These are phyloP conservation scores for Elsinoe perseae DNA, from an alignment of 2,329 filamentous ascomycete species.

Conservation along the genomic window DNA sequence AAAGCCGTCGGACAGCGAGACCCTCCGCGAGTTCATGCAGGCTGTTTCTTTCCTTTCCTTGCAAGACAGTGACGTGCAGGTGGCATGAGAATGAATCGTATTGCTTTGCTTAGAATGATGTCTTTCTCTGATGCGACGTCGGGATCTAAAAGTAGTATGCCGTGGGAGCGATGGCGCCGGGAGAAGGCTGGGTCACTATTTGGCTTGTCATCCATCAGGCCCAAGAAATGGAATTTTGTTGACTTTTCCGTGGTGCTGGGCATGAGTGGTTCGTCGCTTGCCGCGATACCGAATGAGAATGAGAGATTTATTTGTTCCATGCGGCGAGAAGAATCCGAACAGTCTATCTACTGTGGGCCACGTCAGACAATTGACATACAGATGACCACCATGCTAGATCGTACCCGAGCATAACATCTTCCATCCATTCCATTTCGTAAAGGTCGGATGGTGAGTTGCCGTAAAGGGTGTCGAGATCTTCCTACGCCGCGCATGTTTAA, in stretches of 20 bases:
- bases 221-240: not conserved
- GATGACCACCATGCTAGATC: constrained; percentile 1
- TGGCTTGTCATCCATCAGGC: not conserved
- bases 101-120: not conserved
- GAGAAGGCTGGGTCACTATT: not conserved
- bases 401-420: not conserved
- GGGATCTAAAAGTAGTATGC: not conserved
- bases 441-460: constrained; percentile 1
- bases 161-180: not conserved
- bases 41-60: not conserved
- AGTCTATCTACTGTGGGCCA: not conserved
- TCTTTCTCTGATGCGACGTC: not conserved
- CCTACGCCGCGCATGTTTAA: not conserved
- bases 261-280: not conserved
- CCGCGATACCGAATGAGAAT: not conserved
- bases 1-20: not conserved
- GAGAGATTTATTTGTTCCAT: not conserved
- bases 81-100: not conserved
- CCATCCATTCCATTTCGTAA: not conserved
- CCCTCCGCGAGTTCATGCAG: constrained; percentile 3
- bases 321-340: not conserved
- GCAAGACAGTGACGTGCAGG: constrained; percentile 8
- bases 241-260: not conserved
- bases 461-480: constrained; percentile 1
- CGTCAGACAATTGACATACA: not conserved